A percentile compares a stretch with the other conserved stretches of the same genome.
Evolutionary conservation across 2,329 filamentous ascomycete species (phyloP).

Genomic region (Sclerotinia subarctica): DNA sequence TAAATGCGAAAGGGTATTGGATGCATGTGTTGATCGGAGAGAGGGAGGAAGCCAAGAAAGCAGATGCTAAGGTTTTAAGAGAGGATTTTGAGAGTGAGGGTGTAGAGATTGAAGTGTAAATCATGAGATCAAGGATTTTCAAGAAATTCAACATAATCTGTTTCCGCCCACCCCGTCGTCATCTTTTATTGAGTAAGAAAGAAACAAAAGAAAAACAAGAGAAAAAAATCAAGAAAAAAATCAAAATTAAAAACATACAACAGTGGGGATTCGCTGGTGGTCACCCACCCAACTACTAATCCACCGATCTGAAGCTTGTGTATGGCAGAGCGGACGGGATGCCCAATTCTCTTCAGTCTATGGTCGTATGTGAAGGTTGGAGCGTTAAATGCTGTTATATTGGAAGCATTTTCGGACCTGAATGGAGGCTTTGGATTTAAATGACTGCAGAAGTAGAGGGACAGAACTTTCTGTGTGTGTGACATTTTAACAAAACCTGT

Average conservation of each 20-base stretch:
- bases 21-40: conserved; percentile 27
- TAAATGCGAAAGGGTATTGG: conserved; percentile 40
- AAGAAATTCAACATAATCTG: too few relatives aligned
- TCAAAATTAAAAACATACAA: too few relatives aligned
- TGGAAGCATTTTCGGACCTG: too few relatives aligned
- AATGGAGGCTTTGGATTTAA: neutral
- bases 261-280: neutral
- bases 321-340: neutral
- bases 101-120: conserved; percentile 4
- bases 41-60: conserved; percentile 3
- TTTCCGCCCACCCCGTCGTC: too few relatives aligned
- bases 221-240: too few relatives aligned
- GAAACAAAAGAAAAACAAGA: too few relatives aligned
- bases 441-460: too few relatives aligned
- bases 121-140: neutral
- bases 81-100: conserved; percentile 17
- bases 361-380: too few relatives aligned
- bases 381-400: neutral
- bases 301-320: neutral
- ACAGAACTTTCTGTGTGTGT: conserved; percentile 6
- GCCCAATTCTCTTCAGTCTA: neutral
- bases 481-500: neutral
- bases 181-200: too few relatives aligned
- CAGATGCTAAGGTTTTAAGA: conserved; percentile 15
- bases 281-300: too few relatives aligned